Conservation (phyloP, 495 filamentous ascomycete species). For the Penicillium bovifimosum region DNA sequence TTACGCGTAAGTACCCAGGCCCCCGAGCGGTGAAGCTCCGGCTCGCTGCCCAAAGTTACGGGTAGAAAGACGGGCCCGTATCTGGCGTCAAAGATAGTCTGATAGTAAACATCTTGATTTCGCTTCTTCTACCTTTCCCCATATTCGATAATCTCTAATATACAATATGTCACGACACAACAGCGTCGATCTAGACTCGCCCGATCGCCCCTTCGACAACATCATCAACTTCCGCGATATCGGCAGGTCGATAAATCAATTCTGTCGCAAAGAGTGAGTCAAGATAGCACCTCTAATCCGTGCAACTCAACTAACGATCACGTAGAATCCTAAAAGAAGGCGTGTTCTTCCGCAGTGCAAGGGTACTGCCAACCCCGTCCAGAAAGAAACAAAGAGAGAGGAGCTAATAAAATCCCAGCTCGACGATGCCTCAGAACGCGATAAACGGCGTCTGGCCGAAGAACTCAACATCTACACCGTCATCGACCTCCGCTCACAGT, state of each 20-base stretch:
- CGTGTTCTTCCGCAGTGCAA: conserved; percentile 67
- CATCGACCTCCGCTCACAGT: conserved; percentile 74
- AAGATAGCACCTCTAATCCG: neutral
- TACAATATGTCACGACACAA: conserved; percentile 26
- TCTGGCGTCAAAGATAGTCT: no score
- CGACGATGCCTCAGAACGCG: conserved; percentile 65
- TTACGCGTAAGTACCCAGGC: no score
- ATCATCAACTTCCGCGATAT: conserved; percentile 85
- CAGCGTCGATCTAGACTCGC: conserved; percentile 39
- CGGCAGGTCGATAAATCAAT: conserved; percentile 63
- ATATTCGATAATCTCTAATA: conserved; percentile 2
- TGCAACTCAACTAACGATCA: conserved; percentile 4
- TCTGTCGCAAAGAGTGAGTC: conserved; percentile 47
- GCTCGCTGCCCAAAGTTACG: no score
- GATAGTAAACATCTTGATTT: no score
- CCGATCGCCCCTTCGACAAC: conserved; percentile 51
- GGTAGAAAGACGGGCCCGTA: no score
- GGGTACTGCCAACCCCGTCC: conserved; percentile 44
- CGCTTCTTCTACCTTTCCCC: neutral
- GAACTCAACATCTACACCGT: conserved; percentile 63
- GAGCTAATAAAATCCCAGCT: no score
- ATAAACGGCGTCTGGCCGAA: conserved; percentile 53
- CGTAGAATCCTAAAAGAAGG: conserved; percentile 60
- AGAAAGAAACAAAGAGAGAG: no score
- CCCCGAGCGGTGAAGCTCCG: no score